phyloP scores from a whole-genome alignment of 2,329 filamentous ascomycete genomes.

The Penicillium verrucosum region DNA sequence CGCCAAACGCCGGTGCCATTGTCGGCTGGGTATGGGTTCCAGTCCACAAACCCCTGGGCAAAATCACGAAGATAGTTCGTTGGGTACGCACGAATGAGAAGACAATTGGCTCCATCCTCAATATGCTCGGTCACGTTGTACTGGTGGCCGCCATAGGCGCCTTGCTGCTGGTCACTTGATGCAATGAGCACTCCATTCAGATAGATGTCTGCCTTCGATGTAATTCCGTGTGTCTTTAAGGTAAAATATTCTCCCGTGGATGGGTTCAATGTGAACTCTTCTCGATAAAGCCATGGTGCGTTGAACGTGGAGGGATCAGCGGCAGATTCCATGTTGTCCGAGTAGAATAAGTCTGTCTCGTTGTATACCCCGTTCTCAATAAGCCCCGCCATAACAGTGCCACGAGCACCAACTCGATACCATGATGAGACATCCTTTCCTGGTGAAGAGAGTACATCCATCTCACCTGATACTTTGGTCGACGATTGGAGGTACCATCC shows the following conservation, averaged over 20 bases:
- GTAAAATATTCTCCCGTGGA: conserved; percentile 46
- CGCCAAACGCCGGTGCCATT: conserved; percentile 64
- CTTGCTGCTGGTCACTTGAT: conserved; percentile 49
- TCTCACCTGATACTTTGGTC: conserved; percentile 34
- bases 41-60: conserved; percentile 59
- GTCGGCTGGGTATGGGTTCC: conserved; percentile 61
- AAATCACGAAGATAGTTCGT: conserved; percentile 60
- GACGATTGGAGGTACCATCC: conserved; percentile 53
- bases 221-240: conserved; percentile 58
- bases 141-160: conserved; percentile 55
- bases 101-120: conserved; percentile 45
- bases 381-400: conserved; percentile 58
- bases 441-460: conserved; percentile 42
- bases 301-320: conserved; percentile 49
- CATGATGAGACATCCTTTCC: conserved; percentile 51
- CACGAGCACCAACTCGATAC: conserved; percentile 51
- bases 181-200: conserved; percentile 56
- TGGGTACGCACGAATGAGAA: conserved; percentile 55
- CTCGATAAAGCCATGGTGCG: conserved; percentile 58
- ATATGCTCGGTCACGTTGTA: conserved; percentile 53
- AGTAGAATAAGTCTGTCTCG: conserved; percentile 56
- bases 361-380: conserved; percentile 53
- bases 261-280: conserved; percentile 48
- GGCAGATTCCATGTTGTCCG: conserved; percentile 45
- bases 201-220: conserved; percentile 58